Base-by-base conservation (phyloP, 495 filamentous ascomycete genomes). In the Penicillium pulvis region DNA sequence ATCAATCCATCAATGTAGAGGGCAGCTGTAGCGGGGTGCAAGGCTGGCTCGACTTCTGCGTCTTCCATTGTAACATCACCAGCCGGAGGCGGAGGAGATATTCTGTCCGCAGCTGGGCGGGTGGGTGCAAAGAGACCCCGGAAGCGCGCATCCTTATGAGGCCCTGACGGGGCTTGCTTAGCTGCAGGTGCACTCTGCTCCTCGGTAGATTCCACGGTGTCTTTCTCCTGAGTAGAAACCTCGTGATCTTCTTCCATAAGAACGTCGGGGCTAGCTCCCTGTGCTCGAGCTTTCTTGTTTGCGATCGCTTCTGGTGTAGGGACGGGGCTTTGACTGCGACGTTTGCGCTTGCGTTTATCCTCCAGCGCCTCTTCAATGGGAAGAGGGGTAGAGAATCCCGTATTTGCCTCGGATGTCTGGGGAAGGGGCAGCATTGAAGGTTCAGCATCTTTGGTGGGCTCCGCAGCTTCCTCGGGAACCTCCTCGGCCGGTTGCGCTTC, bases 1-100 rank as follows among this genome's bases (percentile, higher is more conserved):
- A 95, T 92, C 46, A 98, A 83, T 62, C 96, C 85, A 64, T 88
- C 87, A 65, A 98, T 95, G 75, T 97, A 98, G 48, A 98, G 78
- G 42, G 91, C 86, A 33, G 87, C 69, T 6, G 94, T 98, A 2
- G 91, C 91, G 11, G 88, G 84, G 75, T 98, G 94, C 26, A 89
- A 72, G 4, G 93, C 85, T 11, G 92, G 88, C 46, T 78, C 76
- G 30, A 89, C 80, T 23, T 77, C 59, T 26, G 57, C 75, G 55
- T 81, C 84, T 51, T 79, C 73, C 68, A 61, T 78, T 17, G 57
- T 61, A 17, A 71, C 59, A 31, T 70, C 71, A 39, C 58, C 53
- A 17, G 55, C 24, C 12, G 68, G 63, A 47, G 68, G 64, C 12
- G 68, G 63, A 49, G 68, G 64, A 57, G 64, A 55, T 12, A 64